Conservation (phyloP, 1,284 basidiomycete genomes). For the Tetrapyrgos nigripes region DNA sequence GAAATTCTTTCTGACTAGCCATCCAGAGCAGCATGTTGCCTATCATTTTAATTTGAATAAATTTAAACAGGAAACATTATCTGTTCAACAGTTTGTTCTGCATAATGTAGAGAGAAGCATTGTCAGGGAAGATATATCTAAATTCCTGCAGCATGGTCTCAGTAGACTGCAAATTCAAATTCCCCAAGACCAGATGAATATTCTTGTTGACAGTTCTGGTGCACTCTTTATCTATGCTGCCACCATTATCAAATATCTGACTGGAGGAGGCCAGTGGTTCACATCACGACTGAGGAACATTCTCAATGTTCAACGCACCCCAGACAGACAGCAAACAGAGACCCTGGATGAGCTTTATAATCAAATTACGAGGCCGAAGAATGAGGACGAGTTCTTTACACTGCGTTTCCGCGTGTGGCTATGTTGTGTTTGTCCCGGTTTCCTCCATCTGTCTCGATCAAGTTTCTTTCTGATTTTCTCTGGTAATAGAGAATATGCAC, state of each 20-base stretch:
- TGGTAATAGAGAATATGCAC: too few relatives aligned
- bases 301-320: not conserved
- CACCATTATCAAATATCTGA: not conserved
- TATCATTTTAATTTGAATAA: not conserved
- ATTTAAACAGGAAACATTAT: too few relatives aligned
- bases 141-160: not conserved
- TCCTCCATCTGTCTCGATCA: too few relatives aligned
- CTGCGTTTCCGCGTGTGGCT: too few relatives aligned
- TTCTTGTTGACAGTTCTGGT: not conserved
- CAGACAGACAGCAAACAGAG: not conserved
- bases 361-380: not conserved
- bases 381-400: too few relatives aligned
- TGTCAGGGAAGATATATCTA: not conserved
- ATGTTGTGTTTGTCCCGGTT: too few relatives aligned
- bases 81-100: not conserved
- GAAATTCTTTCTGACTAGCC: not conserved
- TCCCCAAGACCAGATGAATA: not conserved
- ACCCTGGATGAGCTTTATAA: not conserved
- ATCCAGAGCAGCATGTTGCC: not conserved
- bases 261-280: not conserved
- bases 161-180: not conserved
- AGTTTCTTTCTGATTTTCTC: too few relatives aligned
- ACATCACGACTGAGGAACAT: not conserved
- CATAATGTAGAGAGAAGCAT: not conserved
- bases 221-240: slow-evolving; percentile 4